A percentile compares a stretch with the other conserved stretches of the same genome.
Conservation (phyloP, 2,329 filamentous ascomycete genomes). For the Alternaria conjuncta region DNA sequence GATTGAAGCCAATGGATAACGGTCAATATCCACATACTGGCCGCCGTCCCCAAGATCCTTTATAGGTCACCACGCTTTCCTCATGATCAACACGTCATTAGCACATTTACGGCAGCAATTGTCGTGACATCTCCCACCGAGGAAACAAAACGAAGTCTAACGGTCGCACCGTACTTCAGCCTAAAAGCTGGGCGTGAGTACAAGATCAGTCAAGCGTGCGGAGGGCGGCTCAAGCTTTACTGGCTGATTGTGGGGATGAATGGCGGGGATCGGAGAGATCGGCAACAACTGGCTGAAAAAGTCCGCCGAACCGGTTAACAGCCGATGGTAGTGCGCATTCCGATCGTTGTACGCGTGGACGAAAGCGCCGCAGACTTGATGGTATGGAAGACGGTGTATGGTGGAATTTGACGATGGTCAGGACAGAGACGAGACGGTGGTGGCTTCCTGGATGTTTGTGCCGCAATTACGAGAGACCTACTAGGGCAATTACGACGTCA, state of each 20-base stretch:
- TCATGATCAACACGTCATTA: slow-evolving; percentile 1
- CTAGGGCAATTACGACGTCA: background rate
- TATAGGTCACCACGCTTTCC: slow-evolving; percentile 2
- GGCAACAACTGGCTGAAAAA: background rate
- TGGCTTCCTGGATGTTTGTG: background rate
- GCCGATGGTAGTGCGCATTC: background rate
- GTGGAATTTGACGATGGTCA: background rate
- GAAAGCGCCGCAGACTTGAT: background rate
- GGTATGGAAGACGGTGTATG: background rate
- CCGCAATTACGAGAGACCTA: background rate
- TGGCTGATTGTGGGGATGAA: slow-evolving; percentile 1
- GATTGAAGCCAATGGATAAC: background rate
- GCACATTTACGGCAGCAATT: background rate
- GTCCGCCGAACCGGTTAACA: background rate
- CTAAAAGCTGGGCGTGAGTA: slow-evolving; percentile 4
- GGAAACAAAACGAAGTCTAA: background rate
- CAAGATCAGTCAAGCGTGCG: slow-evolving; percentile 7
- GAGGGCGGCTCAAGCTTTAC: background rate
- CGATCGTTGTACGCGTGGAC: background rate
- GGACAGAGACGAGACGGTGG: background rate
- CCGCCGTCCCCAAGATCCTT: background rate
- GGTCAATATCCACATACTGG: background rate
- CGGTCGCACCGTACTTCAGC: slow-evolving; percentile 15
- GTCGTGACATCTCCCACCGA: slow-evolving; percentile 3
- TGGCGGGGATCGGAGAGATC: slow-evolving; percentile 5